Conservation (phyloP, 495 filamentous ascomycete genomes). For the Penicillium egyptiacum region DNA sequence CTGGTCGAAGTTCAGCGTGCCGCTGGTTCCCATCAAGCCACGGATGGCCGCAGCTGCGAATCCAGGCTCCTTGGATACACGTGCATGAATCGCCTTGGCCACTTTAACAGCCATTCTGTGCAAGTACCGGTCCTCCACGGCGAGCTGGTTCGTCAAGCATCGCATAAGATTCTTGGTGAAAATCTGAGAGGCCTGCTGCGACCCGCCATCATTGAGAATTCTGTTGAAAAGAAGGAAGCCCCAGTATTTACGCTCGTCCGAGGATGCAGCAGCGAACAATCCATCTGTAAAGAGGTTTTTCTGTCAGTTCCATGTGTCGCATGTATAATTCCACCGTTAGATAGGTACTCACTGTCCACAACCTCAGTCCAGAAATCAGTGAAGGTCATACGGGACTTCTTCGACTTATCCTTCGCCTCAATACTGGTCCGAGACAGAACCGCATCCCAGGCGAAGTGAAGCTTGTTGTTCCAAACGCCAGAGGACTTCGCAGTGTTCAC, state of each 20-base stretch:
- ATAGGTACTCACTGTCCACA: slow-evolving; percentile 69
- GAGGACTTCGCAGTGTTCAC: slow-evolving; percentile 50
- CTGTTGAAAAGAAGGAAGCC: slow-evolving; percentile 85
- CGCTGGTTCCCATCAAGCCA: slow-evolving; percentile 65
- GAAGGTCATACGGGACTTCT: slow-evolving; percentile 52
- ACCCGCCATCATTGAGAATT: slow-evolving; percentile 54
- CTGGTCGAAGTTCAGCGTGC: slow-evolving; percentile 78
- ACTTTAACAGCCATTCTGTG: slow-evolving; percentile 76
- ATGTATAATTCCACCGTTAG: background rate
- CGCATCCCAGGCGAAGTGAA: slow-evolving; percentile 86
- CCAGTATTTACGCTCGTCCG: slow-evolving; percentile 83
- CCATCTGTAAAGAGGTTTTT: slow-evolving; percentile 53
- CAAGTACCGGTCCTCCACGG: slow-evolving; percentile 79
- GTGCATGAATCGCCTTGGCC: slow-evolving; percentile 63
- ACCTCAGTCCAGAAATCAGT: slow-evolving; percentile 82
- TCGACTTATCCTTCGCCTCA: slow-evolving; percentile 34
- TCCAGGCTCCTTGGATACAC: slow-evolving; percentile 63
- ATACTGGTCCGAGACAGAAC: slow-evolving; percentile 55
- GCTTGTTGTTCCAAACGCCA: slow-evolving; percentile 77
- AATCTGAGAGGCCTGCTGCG: slow-evolving; percentile 51
- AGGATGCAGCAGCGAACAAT: slow-evolving; percentile 76
- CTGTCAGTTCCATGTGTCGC: slow-evolving; percentile 14
- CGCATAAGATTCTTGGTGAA: slow-evolving; percentile 83
- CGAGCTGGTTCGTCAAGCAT: slow-evolving; percentile 82
- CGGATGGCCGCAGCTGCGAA: slow-evolving; percentile 59